Conservation (phyloP, 129 eudicot species). For the Pulicaria dysenterica region DNA sequence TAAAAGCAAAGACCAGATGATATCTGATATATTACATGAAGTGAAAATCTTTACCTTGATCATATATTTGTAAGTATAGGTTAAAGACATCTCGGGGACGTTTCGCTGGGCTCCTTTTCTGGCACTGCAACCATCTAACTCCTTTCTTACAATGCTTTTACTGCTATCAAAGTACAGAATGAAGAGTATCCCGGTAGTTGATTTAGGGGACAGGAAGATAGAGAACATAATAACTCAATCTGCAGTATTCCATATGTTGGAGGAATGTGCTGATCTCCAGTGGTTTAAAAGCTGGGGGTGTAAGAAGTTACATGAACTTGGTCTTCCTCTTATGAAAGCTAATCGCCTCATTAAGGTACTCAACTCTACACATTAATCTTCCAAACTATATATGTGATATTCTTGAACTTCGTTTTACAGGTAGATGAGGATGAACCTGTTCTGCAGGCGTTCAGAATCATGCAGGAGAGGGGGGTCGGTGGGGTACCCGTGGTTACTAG, state of each 20-base stretch:
- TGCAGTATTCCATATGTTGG: constrained; percentile 93
- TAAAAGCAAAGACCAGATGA: neutral
- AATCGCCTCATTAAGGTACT: constrained; percentile 59
- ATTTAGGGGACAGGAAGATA: constrained; percentile 72
- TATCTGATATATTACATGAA: neutral
- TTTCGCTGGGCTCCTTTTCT: constrained; percentile 98
- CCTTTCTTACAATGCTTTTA: constrained; percentile 82
- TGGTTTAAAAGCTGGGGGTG: constrained; percentile 96
- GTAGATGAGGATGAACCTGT: constrained; percentile 90
- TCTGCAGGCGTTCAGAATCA: constrained; percentile 78
- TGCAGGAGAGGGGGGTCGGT: constrained; percentile 86
- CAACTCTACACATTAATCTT: neutral
- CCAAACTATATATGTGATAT: neutral
- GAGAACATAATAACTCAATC: constrained; percentile 86
- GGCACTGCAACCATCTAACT: constrained; percentile 82
- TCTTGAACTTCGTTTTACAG: constrained; percentile 33
- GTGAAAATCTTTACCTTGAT: neutral
- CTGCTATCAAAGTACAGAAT: constrained; percentile 86
- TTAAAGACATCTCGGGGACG: constrained; percentile 87
- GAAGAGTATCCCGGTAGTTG: constrained; percentile 93
- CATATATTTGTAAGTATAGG: constrained; percentile 39
- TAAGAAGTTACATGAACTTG: constrained; percentile 75
- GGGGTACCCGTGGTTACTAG: constrained; percentile 79
- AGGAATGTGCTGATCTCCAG: constrained; percentile 84
- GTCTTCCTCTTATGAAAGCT: constrained; percentile 80